Conservation (phyloP, 1,139 yeast genomes). For the Kodamaea arcana region DNA sequence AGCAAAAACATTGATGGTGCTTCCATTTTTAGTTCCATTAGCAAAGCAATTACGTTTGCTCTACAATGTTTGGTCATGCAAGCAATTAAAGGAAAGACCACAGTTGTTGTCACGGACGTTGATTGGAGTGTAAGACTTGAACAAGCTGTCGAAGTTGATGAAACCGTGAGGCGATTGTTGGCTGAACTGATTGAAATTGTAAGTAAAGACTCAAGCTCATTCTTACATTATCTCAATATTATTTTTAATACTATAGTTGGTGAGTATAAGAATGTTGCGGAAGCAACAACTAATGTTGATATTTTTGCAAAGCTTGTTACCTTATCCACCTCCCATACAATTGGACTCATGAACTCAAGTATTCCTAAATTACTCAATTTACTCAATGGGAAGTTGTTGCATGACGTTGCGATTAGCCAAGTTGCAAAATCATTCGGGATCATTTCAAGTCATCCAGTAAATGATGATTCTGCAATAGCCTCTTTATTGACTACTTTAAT, state of each 20-base stretch:
- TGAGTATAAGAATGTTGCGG: constrained; percentile 15
- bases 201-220: constrained; percentile 12
- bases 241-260: constrained; percentile 28
- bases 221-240: constrained; percentile 18
- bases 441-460: constrained; percentile 44
- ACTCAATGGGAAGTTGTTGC: constrained; percentile 20
- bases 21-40: constrained; percentile 28
- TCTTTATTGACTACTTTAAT: constrained; percentile 11
- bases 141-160: constrained; percentile 66
- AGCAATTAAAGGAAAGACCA: constrained; percentile 45
- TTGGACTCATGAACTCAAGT: constrained; percentile 20
- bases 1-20: constrained; percentile 16
- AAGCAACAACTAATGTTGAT: constrained; percentile 21
- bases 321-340: constrained; percentile 28
- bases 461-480: constrained; percentile 10
- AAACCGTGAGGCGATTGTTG: constrained; percentile 41
- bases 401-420: constrained; percentile 34
- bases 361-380: constrained; percentile 20
- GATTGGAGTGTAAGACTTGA: constrained; percentile 73
- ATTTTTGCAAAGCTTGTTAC: constrained; percentile 32
- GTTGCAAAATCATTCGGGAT: constrained; percentile 53
- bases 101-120: constrained; percentile 64
- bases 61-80: constrained; percentile 62
- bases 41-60: constrained; percentile 44
- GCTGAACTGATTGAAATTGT: constrained; percentile 20